Conservation (phyloP, 2,329 filamentous ascomycete genomes). For the Lachnellula arida region DNA sequence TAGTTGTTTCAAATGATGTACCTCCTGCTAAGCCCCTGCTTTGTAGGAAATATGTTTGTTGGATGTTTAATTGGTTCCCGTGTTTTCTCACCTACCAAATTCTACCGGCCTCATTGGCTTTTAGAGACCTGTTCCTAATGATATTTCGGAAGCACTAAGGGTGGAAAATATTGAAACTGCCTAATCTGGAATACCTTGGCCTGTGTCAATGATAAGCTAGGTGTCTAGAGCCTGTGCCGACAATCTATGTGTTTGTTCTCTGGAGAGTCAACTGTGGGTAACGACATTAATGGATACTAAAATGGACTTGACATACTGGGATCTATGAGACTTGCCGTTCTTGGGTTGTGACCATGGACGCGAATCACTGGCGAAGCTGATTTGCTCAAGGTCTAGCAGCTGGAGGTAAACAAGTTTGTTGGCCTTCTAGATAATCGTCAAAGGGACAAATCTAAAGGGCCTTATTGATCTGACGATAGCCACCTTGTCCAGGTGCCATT, state of each 20-base stretch:
- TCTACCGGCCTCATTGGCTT: too few relatives aligned
- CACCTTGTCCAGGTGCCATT: conserved; percentile 25
- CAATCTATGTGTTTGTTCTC: conserved; percentile 17
- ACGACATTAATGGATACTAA: background rate
- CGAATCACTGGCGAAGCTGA: conserved; percentile 76
- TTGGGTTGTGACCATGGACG: conserved; percentile 81
- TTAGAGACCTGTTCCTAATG: too few relatives aligned
- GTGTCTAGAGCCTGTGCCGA: too few relatives aligned
- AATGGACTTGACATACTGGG: background rate
- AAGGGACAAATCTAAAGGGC: conserved; percentile 43
- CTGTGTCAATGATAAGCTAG: too few relatives aligned
- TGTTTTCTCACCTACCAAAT: too few relatives aligned
- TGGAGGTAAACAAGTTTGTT: conserved; percentile 34
- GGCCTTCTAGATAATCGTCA: conserved; percentile 42
- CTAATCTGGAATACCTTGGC: too few relatives aligned
- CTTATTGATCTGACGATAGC: conserved; percentile 45
- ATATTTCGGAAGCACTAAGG: too few relatives aligned
- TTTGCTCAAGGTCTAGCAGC: conserved; percentile 65
- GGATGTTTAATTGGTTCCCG: too few relatives aligned
- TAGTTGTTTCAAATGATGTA: too few relatives aligned
- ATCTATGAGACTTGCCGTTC: conserved; percentile 51
- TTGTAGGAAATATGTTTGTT: too few relatives aligned
- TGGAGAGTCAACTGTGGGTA: conserved; percentile 30
- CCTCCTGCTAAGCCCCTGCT: too few relatives aligned
- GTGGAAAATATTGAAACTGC: too few relatives aligned